A percentile compares a stretch with the other conserved stretches of the same genome.
phyloP scores from a whole-genome alignment of 371 early-diverging fungal genomes.

The Rhizopus stolonifer region DNA sequence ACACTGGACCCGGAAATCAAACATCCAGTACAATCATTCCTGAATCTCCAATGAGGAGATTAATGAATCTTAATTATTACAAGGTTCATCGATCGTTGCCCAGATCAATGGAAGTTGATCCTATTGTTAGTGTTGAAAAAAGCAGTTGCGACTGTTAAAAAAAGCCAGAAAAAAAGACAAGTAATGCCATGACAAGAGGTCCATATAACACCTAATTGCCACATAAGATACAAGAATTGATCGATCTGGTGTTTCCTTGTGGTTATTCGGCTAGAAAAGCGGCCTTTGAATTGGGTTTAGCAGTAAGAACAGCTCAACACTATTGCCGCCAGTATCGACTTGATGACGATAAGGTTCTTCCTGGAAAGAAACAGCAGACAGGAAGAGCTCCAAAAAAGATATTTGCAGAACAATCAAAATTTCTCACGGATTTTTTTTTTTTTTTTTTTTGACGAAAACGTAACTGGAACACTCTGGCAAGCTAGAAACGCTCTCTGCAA shows the following conservation, averaged over 20 bases:
- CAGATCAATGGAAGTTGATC: not conserved
- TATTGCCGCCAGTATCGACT: not conserved
- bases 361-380: not conserved
- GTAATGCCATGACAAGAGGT: not conserved
- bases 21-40: too few species aligned
- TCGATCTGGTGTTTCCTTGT: too few species aligned
- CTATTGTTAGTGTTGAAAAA: not conserved
- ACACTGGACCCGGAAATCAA: not conserved
- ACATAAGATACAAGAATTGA: not conserved
- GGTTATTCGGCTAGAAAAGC: not conserved
- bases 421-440: not conserved
- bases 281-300: not conserved
- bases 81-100: not conserved
- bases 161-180: not conserved
- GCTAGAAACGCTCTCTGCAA: not conserved
- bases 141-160: not conserved
- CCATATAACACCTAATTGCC: not conserved
- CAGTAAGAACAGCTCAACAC: not conserved
- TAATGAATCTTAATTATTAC: not conserved
- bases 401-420: not conserved
- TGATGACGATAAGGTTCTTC: not conserved
- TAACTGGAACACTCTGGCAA: not conserved
- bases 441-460: not conserved
- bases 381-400: not conserved
- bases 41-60: not conserved